A percentile compares a stretch with the other conserved stretches of the same genome.
phyloP scores from a whole-genome alignment of 2,329 filamentous ascomycete species.

The Neospermospora avenae region DNA sequence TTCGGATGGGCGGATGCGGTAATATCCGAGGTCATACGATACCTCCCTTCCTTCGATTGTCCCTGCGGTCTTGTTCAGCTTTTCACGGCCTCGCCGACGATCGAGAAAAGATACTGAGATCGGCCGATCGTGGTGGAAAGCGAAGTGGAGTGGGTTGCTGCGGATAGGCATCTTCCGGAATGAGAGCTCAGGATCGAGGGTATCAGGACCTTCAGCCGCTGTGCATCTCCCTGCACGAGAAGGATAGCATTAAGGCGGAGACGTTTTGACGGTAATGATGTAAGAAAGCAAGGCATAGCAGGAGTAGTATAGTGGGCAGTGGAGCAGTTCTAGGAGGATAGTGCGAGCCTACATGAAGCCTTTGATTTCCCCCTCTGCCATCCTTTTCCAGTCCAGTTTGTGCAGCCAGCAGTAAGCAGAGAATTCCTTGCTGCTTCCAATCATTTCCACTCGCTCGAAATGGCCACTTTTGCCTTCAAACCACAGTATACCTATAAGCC shows the following conservation, averaged over 20 bases:
- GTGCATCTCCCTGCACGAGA: conserved; percentile 13
- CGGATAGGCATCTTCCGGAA: conserved; percentile 19
- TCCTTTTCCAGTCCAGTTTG: conserved; percentile 16
- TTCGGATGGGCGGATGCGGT: conserved; percentile 16
- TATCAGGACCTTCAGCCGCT: conserved; percentile 14
- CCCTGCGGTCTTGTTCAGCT: conserved; percentile 12
- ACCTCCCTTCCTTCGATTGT: conserved; percentile 7
- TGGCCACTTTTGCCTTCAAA: conserved; percentile 21
- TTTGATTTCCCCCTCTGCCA: conserved; percentile 5
- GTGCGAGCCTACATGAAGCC: conserved; percentile 8
- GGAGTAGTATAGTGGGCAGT: not conserved
- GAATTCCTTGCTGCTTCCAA: conserved; percentile 21
- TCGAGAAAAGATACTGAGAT: conserved; percentile 16
- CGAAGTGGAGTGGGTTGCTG: conserved; percentile 13
- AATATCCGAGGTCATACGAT: conserved; percentile 15
- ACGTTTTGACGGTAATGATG: conserved; percentile 10
- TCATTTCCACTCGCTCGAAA: conserved; percentile 18
- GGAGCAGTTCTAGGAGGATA: conserved; percentile 16
- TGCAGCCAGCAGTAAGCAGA: conserved; percentile 17
- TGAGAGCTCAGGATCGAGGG: conserved; percentile 20
- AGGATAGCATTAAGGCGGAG: conserved; percentile 13
- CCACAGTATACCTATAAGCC: conserved; percentile 20
- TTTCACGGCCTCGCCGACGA: conserved; percentile 13
- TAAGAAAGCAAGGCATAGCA: conserved; percentile 8
- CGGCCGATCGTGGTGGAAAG: conserved; percentile 19